phyloP scores from a whole-genome alignment of 1,284 basidiomycete species.

The Puccinia novopanici region DNA sequence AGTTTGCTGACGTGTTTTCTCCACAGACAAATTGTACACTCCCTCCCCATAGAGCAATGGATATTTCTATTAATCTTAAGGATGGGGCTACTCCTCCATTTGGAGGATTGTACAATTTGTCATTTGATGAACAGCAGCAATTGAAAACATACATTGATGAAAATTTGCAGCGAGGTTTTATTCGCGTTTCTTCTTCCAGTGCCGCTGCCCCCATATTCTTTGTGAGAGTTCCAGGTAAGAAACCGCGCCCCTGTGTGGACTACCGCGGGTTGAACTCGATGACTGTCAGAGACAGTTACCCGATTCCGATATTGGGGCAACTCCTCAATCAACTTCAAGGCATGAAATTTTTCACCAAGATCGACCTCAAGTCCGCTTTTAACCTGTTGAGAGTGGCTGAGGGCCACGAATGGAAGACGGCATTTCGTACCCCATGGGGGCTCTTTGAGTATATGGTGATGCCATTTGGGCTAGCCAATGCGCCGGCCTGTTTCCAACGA shows the following conservation, averaged over 20 bases:
- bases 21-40: constrained; percentile 3
- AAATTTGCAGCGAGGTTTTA: constrained; percentile 23
- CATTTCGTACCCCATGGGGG: too few species aligned
- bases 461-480: too few species aligned
- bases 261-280: constrained; percentile 40
- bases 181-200: constrained; percentile 26
- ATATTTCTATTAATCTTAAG: constrained; percentile 28
- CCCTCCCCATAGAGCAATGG: constrained; percentile 12
- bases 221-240: neutral
- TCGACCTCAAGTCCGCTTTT: too few species aligned
- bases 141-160: constrained; percentile 11
- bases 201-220: constrained; percentile 25
- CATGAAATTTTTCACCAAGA: too few species aligned
- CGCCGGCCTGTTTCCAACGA: too few species aligned
- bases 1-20: neutral
- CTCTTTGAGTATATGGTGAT: too few species aligned
- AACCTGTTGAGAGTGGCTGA: too few species aligned
- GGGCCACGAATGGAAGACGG: too few species aligned
- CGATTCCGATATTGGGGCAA: too few species aligned
- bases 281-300: too few species aligned
- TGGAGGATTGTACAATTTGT: constrained; percentile 27
- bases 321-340: too few species aligned
- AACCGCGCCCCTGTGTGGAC: constrained; percentile 33
- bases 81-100: constrained; percentile 10
- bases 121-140: neutral